Conservation (phyloP, 2,329 filamentous ascomycete genomes). For the Aspergillus proliferans region DNA sequence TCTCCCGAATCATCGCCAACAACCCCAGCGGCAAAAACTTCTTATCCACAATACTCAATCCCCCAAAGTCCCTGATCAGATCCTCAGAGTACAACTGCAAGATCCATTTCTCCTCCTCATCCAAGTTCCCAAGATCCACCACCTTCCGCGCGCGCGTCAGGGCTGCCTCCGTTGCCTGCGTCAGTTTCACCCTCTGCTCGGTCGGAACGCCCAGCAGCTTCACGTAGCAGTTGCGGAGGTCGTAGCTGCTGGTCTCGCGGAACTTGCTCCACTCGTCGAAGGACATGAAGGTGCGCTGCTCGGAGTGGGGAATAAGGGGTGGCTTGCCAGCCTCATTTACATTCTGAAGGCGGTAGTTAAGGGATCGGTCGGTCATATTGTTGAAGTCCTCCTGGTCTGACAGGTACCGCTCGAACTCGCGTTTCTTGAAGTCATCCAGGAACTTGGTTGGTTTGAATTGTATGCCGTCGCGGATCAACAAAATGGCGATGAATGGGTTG, state of each 20-base stretch:
- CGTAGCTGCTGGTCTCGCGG: conserved; percentile 19
- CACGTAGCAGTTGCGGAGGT: conserved; percentile 16
- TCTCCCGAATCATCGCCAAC: conserved; percentile 35
- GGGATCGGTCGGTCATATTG: not conserved
- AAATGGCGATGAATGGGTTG: conserved; percentile 42
- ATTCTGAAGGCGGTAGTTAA: not conserved
- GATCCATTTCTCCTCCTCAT: conserved; percentile 23
- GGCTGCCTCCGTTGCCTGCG: not conserved
- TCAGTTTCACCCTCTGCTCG: not conserved
- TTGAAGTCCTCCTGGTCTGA: conserved; percentile 19
- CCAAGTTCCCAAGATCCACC: not conserved
- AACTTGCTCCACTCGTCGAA: conserved; percentile 32
- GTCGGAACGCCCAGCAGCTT: not conserved
- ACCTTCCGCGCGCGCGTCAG: conserved; percentile 18
- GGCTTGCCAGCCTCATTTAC: conserved; percentile 1
- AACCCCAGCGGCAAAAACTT: conserved; percentile 35
- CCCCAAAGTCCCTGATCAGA: conserved; percentile 29
- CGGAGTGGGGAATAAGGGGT: conserved; percentile 6
- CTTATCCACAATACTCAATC: conserved; percentile 34
- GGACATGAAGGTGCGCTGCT: conserved; percentile 24
- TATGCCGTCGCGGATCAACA: conserved; percentile 30
- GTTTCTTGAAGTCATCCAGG: conserved; percentile 17
- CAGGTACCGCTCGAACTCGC: conserved; percentile 18
- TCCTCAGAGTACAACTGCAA: conserved; percentile 32
- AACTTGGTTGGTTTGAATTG: conserved; percentile 17